phyloP scores from a whole-genome alignment of 345 rosid species.

The Eucalyptus dawsonii region DNA sequence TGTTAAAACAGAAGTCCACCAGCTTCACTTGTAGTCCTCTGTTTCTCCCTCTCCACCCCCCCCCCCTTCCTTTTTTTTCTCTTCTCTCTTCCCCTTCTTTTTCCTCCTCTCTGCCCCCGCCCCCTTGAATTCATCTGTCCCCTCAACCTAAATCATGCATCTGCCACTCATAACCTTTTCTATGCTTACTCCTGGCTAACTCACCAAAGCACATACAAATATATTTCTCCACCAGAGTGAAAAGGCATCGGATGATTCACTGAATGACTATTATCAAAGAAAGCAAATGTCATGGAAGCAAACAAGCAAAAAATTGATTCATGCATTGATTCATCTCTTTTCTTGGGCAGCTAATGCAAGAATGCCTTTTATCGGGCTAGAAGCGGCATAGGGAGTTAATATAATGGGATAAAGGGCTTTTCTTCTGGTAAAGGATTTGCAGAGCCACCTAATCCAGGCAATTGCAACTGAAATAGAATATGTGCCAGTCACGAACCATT shows the following conservation, averaged over 20 bases:
- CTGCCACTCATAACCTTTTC: background rate
- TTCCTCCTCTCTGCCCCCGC: background rate
- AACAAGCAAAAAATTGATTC: background rate
- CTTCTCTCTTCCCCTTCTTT: background rate
- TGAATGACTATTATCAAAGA: background rate
- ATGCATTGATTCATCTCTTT: background rate
- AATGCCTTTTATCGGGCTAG: background rate
- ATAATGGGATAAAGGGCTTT: background rate
- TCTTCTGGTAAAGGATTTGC: background rate
- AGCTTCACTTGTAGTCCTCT: background rate
- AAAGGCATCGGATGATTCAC: background rate
- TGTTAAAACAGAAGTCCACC: background rate
- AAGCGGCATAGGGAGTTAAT: background rate
- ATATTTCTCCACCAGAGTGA: background rate
- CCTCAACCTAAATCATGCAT: background rate
- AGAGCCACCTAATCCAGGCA: background rate
- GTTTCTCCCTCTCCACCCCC: background rate
- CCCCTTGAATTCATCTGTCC: background rate
- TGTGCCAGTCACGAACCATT: background rate
- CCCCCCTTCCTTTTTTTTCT: rapidly evolving
- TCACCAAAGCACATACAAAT: background rate
- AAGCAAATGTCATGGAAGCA: background rate
- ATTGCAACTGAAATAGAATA: background rate
- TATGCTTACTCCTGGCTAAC: background rate
- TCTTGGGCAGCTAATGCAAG: background rate